Base-by-base conservation (phyloP, 2,329 filamentous ascomycete species). In the Botryotinia calthae region DNA sequence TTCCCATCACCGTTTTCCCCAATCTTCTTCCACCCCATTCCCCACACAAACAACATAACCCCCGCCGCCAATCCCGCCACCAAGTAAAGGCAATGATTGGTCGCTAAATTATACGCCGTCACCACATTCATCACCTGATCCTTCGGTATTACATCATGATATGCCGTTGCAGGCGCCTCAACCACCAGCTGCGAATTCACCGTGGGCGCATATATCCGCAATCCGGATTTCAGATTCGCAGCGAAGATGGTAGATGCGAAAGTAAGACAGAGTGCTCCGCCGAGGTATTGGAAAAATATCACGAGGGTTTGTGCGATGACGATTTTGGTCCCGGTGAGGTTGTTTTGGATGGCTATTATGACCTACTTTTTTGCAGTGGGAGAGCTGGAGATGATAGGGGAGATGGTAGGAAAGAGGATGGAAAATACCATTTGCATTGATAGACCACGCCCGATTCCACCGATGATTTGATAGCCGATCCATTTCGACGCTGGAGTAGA, bases 121-220 rank as follows among this genome's bases (percentile, higher is more conserved):
- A 86, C 73, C 1, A 85, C 83, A 6, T 79, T 79, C 0, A 76
- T 68, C 0, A 86, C 75, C 70, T 83, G 77, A 8, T 75, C 73
- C 5, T 76, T 54, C 1, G 75, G 42, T 0, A 86, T 81, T 22
- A 82, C 77, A 0, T 72, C 69, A 22, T 80, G 78, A 56, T 86
- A 82, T 1, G 76, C 80, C 1, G 82, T 83, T 8, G 83, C 84
- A 31, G 77, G 85, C 0, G 84, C 84, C 6, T 76, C 74, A 7
- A 86, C 79, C 0, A 86, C 78, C 0, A 74, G 70, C 5, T 77
- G 69, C 0, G 81, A 76, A 66, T 83, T 73, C 7, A 83, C 77
- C 20, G 67, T 63, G 2, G 82, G 82, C 6, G 81, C 82, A 62
- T 79, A 80, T 1, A 63, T n/a, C 1, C 71, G 63, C 1, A 86